A percentile compares a stretch with the other conserved stretches of the same genome.
Conservation (phyloP, 1,284 basidiomycete species). For the Microstroma glucosiphilum region DNA sequence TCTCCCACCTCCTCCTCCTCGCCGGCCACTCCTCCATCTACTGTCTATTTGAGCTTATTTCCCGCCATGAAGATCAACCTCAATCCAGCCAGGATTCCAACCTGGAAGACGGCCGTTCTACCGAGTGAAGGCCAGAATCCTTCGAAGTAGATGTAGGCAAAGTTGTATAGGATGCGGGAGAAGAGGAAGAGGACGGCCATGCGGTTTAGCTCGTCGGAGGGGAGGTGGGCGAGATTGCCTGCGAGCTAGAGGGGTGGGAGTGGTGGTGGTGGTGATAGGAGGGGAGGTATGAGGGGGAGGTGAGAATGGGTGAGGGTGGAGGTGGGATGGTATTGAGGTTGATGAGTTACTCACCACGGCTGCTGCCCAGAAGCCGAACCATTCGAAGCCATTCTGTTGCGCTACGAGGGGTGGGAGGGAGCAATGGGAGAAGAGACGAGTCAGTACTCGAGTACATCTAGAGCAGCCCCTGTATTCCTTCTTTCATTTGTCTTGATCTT, state of each 20-base stretch:
- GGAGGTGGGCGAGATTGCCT: conserved; percentile 33
- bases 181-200: conserved; percentile 27
- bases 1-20: too few species aligned
- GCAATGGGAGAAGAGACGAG: too few species aligned
- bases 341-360: conserved; percentile 14
- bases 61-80: conserved; percentile 7
- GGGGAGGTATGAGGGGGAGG: background rate
- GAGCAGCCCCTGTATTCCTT: too few species aligned
- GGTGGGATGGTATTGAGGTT: too few species aligned
- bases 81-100: conserved; percentile 15
- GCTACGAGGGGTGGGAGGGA: background rate
- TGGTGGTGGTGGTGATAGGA: background rate
- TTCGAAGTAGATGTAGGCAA: conserved; percentile 17
- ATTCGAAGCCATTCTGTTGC: conserved; percentile 19
- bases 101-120: conserved; percentile 24
- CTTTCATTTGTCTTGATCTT: too few species aligned
- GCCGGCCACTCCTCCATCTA: too few species aligned
- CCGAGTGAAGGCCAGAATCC: conserved; percentile 16
- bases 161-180: conserved; percentile 29
- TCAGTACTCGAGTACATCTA: too few species aligned
- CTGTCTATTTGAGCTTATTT: background rate
- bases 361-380: conserved; percentile 16
- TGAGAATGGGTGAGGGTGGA: too few species aligned
- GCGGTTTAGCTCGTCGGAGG: conserved; percentile 28
- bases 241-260: conserved; percentile 23